Base-by-base conservation (phyloP, 2,329 filamentous ascomycete species). In the Pyrenophora tritici-repentis region DNA sequence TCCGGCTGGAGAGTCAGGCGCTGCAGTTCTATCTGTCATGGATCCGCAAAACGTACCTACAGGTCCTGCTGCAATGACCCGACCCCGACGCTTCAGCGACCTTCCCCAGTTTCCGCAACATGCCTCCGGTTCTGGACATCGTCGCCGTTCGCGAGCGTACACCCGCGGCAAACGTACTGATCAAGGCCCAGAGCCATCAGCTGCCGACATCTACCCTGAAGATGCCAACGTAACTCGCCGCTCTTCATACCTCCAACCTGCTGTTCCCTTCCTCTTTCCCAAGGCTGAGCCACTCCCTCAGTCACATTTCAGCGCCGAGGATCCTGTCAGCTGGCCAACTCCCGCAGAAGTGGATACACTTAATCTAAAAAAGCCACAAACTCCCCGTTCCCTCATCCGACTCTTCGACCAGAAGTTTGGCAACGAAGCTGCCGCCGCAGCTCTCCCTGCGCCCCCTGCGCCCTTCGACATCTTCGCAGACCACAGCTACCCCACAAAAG, bases 201-300 rank as follows among this genome's bases (percentile, higher is more conserved):
- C 39, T 3, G 68, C 68, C 3, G 68, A 71, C 35, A 66, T 69
- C 42, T 71, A 68, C 33, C 68, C 68, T 6, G 66, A 68, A 12
- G 67, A 71, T 47, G 62, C 63, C 2, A 37, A 51, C 49, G 38
- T 34, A 10, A 41, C 49, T 1, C 24, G 37, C 3, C 37, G 37
- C 16, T 36, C 31, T 13, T 35, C 41, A 2, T 35, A 43, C 36
- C 24, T 24, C 10, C 33, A 36, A 34, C 16, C 31, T 9, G n/a
- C 34, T 20, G 14, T 13, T 31, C 10, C n/a, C 14, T 36, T 36
- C 34, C 53, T 24, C 3, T 24, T 34, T 8, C 33, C 24, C 22
- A 17, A n/a, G 31, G 31, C 29, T 8, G n/a, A 34, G 17, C 9
- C 26, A 34, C 22, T 18, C 26, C 36, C 38, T 43, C 20, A 22